Evolutionary conservation across 768 basidiomycete genomes (phyloP), one percentile per base, ranked within the genome.

Genomic region (Psilocybe azurescens): DNA sequence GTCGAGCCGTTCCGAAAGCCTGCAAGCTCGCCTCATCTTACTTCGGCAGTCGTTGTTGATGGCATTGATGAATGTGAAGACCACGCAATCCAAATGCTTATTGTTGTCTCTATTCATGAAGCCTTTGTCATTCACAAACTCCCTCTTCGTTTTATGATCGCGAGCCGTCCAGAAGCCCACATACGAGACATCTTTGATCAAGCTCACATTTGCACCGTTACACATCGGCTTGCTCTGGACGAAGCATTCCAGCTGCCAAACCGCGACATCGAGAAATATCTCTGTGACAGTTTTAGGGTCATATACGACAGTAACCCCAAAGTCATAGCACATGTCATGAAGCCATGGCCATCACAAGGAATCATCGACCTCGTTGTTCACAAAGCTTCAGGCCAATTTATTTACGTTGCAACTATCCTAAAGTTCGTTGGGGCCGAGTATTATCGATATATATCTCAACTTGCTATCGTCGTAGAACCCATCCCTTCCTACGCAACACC

Each of bases 111-210:
- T 4, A 61, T 72, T 20, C 51, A 33, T 0, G 20, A 20, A 3
- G 33, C 62, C 0, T 14, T 64, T 0, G n/a, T 57, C 7, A 16
- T n/a, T 4, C 44, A 38, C n/a, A 18, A 24, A 1, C 53, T 68
- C 16, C 68, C 70, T 1, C 38, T 76, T n/a, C 60, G 53, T 16
- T 69, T 75, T 47, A 39, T 75, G 10, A 65, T 77, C 44, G 59
- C 67, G 8, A 73, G 72, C 54, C 64, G 75, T 0, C 70, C 74
- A 6, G 75, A 75, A 52, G 53, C 63, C 5, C 61, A 68, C n/a
- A 65, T 75, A 6, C 39, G 47, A 2, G 49, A 58, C 1, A 53
- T 33, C 1, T 71, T 73, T 30, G 20, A 55, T 47, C 28, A 32
- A 6, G 5, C 13, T 5, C 20, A 39, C 7, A 20, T 56, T 1